Evolutionary conservation across 768 basidiomycete species (phyloP).

Genomic region (Kondoa subrosea): DNA sequence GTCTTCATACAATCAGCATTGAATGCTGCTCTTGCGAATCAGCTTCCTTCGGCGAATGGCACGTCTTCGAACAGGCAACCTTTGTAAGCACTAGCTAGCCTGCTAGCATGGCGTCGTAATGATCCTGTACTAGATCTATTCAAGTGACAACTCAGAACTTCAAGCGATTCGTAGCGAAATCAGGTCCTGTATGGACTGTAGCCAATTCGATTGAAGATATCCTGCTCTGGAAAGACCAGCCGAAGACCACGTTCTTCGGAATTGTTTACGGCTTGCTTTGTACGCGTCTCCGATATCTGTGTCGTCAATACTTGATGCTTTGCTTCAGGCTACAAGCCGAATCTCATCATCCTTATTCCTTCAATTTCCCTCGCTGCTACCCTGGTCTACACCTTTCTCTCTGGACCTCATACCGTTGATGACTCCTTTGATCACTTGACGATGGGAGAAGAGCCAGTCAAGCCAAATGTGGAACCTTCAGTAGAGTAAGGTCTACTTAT

Average conservation of each 20-base stretch:
- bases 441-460: background rate
- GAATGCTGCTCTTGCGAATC: background rate
- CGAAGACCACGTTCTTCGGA: slow-evolving; percentile 26
- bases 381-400: slow-evolving; percentile 14
- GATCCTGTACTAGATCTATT: background rate
- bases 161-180: slow-evolving; percentile 26
- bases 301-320: background rate
- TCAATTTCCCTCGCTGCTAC: background rate
- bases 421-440: background rate
- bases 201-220: slow-evolving; percentile 25
- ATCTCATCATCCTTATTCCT: slow-evolving; percentile 10
- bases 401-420: background rate
- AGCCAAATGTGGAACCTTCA: background rate
- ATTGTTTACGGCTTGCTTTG: slow-evolving; percentile 21
- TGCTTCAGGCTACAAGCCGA: slow-evolving; percentile 11
- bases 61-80: slow-evolving; percentile 17
- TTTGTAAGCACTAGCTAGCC: slow-evolving; percentile 16
- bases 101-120: background rate
- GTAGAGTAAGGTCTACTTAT: slow-evolving; percentile 12
- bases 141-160: slow-evolving; percentile 22
- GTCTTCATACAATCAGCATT: background rate
- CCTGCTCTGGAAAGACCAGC: slow-evolving; percentile 24
- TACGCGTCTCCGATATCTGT: slow-evolving; percentile 5
- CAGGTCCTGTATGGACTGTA: slow-evolving; percentile 26
- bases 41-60: background rate